Evolutionary conservation across 192 early-diverging fungal species (phyloP), one percentile per base, ranked within the genome.

Genomic region (Chytriomyces sp.): DNA sequence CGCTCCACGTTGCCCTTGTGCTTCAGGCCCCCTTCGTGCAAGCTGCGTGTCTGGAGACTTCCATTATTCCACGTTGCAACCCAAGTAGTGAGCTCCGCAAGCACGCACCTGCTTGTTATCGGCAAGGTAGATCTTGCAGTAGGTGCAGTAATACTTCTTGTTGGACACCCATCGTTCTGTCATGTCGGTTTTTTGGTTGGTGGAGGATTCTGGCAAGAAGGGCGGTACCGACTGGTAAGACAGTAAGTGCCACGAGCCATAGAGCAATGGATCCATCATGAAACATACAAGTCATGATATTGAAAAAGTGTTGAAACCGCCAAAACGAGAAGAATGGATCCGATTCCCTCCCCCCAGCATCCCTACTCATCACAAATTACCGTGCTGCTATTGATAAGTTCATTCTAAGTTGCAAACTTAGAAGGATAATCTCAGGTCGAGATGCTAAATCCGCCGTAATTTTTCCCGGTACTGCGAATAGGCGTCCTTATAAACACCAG

Each of bases 1-100:
- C 81, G 80, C 70, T 91, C 89, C 2, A 92, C 88, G 74, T 90
- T 91, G n/a, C 91, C 90, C 75, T 92, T 93, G 82, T 95, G 93
- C 41, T 91, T 90, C 39, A 79, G 81, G 14, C 92, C 93, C 22
- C 66, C 81, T 58, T 95, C 93, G 67, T 95, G 93, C 52, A 88
- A 85, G 39, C 64, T 62, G 12, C 89, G 84, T 34, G 84, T 86
- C 88, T 88, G 79, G n/a, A 72, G 38, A 25, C 8, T 34, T 36
- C n/a, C 34, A 39, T 8, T 22, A 12, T 40, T 44, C 61, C 8
- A 22, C 12, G n/a, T n/a, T n/a, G n/a, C n/a, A n/a, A n/a, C 44
- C 44, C 44, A 49, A 6, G n/a, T 32, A 22, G 5, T 36, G 30
- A 33, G 12, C 19, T 0, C 5, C 12, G 59, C 19, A 31, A 36